Evolutionary conservation across 2,329 filamentous ascomycete species (phyloP).

Genomic region (Fusarium odoratissimum): DNA sequence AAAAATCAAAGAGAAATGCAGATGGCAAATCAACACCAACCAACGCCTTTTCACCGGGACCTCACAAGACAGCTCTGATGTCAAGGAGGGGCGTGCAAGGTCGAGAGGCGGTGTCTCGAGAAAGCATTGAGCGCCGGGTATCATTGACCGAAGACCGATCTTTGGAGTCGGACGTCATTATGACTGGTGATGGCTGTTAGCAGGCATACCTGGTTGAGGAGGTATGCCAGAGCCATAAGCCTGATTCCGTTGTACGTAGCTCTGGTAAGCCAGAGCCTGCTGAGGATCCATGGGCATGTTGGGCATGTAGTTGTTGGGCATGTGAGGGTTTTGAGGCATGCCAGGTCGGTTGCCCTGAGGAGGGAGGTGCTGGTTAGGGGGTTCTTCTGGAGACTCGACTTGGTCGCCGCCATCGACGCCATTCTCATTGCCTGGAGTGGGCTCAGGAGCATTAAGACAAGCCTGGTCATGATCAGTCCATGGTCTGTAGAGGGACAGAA

Average conservation of each 20-base stretch:
- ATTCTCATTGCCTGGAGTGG: slow-evolving; percentile 82
- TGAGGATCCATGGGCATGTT: slow-evolving; percentile 78
- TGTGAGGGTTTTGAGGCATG: slow-evolving; percentile 72
- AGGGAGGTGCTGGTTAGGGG: slow-evolving; percentile 79
- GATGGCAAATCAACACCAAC: slow-evolving; percentile 52
- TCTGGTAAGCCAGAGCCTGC: slow-evolving; percentile 84
- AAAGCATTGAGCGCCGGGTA: slow-evolving; percentile 71
- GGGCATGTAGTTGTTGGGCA: slow-evolving; percentile 72
- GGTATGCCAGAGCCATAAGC: slow-evolving; percentile 83
- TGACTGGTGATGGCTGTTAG: slow-evolving; percentile 84
- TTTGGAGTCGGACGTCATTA: slow-evolving; percentile 54
- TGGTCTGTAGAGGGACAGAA: background rate
- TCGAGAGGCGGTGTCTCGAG: slow-evolving; percentile 50
- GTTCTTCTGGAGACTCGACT: slow-evolving; percentile 92
- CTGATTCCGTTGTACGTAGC: slow-evolving; percentile 79
- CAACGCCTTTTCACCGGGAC: slow-evolving; percentile 54
- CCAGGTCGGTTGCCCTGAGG: slow-evolving; percentile 69
- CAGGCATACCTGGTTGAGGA: slow-evolving; percentile 80
- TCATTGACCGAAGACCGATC: slow-evolving; percentile 55
- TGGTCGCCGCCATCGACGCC: slow-evolving; percentile 80
- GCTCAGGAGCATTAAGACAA: slow-evolving; percentile 95
- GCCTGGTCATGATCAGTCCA: slow-evolving; percentile 67
- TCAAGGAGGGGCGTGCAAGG: slow-evolving; percentile 43
- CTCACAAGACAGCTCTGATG: slow-evolving; percentile 54
- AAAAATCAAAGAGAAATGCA: slow-evolving; percentile 44